These are phyloP conservation scores for Dictyostelium brefeldianum DNA, from an alignment of 78 protist species.

Conservation along the genomic window DNA sequence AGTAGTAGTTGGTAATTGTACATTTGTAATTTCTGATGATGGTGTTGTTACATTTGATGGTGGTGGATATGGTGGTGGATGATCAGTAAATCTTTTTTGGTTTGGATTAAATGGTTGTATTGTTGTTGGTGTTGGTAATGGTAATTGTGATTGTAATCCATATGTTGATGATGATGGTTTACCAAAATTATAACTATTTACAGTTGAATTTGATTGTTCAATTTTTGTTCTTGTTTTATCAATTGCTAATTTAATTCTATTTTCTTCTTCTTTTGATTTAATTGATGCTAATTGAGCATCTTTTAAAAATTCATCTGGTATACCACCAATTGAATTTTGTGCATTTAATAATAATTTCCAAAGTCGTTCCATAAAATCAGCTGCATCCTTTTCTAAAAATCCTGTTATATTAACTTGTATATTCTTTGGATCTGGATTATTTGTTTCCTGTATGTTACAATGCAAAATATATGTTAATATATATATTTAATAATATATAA, in stretches of 20 bases:
- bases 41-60: slow-evolving; percentile 4
- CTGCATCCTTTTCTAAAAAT: slow-evolving; percentile 86
- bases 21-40: not conserved
- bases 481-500: too few species aligned
- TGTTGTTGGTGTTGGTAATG: not conserved
- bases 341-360: slow-evolving; percentile 87
- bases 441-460: not conserved
- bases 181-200: not conserved
- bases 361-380: slow-evolving; percentile 83
- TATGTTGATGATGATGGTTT: not conserved
- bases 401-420: slow-evolving; percentile 91
- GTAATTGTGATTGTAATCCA: not conserved
- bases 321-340: slow-evolving; percentile 66
- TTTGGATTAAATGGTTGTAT: not conserved
- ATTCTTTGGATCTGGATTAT: slow-evolving; percentile 70
- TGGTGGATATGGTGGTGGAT: not conserved
- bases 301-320: slow-evolving; percentile 80
- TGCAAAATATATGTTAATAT: not conserved
- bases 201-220: slow-evolving; percentile 39
- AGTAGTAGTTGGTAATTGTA: not conserved
- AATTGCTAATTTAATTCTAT: slow-evolving; percentile 56
- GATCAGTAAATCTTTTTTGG: not conserved
- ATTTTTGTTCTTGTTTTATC: slow-evolving; percentile 42
- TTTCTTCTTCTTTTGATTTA: slow-evolving; percentile 68
- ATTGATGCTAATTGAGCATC: slow-evolving; percentile 65